phyloP scores from a whole-genome alignment of 345 rosid species.

The Barbarea vulgaris region DNA sequence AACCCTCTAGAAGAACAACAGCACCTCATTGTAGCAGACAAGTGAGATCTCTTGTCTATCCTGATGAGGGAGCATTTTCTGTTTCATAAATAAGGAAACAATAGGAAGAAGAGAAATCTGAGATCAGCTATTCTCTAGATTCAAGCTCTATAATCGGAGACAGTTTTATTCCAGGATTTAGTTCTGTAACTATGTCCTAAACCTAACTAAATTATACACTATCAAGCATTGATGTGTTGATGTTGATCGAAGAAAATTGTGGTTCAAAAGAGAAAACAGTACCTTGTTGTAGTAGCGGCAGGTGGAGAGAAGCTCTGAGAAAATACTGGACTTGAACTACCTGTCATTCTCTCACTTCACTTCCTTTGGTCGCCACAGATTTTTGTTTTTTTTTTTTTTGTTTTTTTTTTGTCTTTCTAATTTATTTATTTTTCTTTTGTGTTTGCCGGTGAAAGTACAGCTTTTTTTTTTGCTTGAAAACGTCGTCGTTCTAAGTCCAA shows the following conservation, averaged over 20 bases:
- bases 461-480: too few species aligned
- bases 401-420: too few species aligned
- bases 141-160: neutral
- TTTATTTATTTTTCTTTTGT: neutral
- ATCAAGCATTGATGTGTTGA: neutral
- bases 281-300: conserved; percentile 22
- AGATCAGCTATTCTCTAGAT: neutral
- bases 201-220: neutral
- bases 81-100: neutral
- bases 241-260: neutral
- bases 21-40: neutral
- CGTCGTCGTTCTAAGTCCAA: neutral
- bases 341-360: conserved; percentile 14
- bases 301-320: conserved; percentile 26
- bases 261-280: neutral
- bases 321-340: conserved; percentile 11
- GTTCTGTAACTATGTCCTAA: neutral
- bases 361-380: too few species aligned
- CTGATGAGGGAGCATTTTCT: conserved; percentile 19
- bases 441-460: too few species aligned
- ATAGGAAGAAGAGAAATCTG: neutral
- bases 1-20: conserved; percentile 39
- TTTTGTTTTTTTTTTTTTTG: too few species aligned
- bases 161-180: neutral
- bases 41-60: conserved; percentile 14